These are phyloP conservation scores for Eucalyptus pauciflora DNA, from an alignment of 345 rosid species.

Conservation along the genomic window DNA sequence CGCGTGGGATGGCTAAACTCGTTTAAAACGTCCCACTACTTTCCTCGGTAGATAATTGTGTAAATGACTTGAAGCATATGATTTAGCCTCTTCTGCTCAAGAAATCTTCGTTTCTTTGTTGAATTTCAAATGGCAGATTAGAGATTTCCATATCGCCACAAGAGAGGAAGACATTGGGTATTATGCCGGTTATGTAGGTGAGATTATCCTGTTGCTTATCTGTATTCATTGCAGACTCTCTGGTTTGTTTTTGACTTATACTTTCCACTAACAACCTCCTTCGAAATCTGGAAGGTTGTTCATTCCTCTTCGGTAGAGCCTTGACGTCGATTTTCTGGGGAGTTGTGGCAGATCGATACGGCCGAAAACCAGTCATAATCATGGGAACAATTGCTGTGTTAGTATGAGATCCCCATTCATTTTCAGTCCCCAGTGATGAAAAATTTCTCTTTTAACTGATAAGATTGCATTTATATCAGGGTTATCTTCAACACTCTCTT, in stretches of 20 bases:
- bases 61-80: background rate
- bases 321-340: conserved; percentile 88
- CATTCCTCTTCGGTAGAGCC: conserved; percentile 85
- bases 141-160: conserved; percentile 62
- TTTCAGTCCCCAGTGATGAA: background rate
- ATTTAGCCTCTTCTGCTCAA: background rate
- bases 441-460: background rate
- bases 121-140: conserved; percentile 27
- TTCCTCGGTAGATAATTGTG: background rate
- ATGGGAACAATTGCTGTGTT: conserved; percentile 65
- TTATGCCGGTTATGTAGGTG: conserved; percentile 87
- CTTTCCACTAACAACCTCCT: background rate
- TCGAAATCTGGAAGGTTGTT: conserved; percentile 34
- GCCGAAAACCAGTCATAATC: conserved; percentile 82
- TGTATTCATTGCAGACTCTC: background rate
- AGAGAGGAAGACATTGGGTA: conserved; percentile 85
- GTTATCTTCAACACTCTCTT: conserved; percentile 83
- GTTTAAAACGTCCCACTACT: background rate
- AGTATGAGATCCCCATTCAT: conserved; percentile 11
- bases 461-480: conserved; percentile 21
- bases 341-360: conserved; percentile 76
- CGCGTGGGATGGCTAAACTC: background rate
- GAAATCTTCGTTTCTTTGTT: background rate
- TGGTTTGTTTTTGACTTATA: background rate
- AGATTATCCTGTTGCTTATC: conserved; percentile 4